Evolutionary conservation across 1,139 yeast species (phyloP).

Genomic region (Suhomyces kunorum): DNA sequence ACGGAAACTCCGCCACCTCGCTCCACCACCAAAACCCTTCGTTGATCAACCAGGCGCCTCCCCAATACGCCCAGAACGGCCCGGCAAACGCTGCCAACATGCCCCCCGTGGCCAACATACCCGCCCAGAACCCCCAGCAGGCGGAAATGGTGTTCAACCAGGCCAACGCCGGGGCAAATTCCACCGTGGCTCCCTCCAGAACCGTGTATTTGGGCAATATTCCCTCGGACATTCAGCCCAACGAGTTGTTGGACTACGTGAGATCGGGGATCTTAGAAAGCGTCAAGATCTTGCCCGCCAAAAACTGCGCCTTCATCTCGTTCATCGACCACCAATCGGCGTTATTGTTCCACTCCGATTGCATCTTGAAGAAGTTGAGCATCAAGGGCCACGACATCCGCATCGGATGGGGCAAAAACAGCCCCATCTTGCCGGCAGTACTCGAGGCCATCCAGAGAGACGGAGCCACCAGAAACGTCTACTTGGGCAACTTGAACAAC

Average conservation of each 20-base stretch:
- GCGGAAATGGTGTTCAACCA: conserved; percentile 13
- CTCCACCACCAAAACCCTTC: conserved; percentile 6
- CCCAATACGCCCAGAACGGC: conserved; percentile 9
- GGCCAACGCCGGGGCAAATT: conserved; percentile 17
- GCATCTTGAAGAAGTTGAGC: conserved; percentile 56
- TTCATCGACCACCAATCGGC: conserved; percentile 64
- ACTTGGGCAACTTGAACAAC: conserved; percentile 69
- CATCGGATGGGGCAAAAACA: conserved; percentile 71
- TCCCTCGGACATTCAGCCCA: conserved; percentile 77
- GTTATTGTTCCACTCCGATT: conserved; percentile 60
- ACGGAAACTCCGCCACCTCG: conserved; percentile 14
- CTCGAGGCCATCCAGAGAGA: conserved; percentile 75
- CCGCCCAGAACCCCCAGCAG: conserved; percentile 10
- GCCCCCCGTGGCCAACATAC: conserved; percentile 5
- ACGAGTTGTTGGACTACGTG: conserved; percentile 84
- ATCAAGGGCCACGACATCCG: conserved; percentile 59
- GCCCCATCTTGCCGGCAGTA: conserved; percentile 67
- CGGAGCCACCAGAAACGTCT: conserved; percentile 90
- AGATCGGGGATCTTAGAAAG: conserved; percentile 89
- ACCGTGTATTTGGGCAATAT: conserved; percentile 90
- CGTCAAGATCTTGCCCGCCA: conserved; percentile 55
- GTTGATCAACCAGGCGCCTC: conserved; percentile 8
- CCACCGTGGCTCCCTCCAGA: conserved; percentile 63
- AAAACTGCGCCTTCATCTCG: conserved; percentile 64
- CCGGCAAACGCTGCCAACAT: conserved; percentile 4